These are phyloP conservation scores for Fusarium luffae DNA, from an alignment of 2,329 filamentous ascomycete genomes.

Conservation along the genomic window DNA sequence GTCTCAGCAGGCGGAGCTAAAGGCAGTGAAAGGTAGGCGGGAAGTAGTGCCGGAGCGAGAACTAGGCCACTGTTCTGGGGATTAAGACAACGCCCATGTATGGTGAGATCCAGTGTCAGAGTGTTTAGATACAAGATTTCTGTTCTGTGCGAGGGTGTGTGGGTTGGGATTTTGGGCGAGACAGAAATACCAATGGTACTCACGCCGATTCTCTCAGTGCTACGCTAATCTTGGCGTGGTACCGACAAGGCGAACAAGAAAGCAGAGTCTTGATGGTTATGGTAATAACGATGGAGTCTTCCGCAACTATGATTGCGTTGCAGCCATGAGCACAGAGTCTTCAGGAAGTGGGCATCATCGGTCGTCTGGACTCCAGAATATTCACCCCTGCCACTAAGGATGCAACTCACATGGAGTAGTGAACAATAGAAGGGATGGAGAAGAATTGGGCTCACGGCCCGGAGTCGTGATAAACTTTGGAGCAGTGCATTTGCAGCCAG, in stretches of 20 bases:
- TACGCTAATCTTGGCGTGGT: conserved; percentile 40
- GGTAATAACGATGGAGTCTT: conserved; percentile 28
- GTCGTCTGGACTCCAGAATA: conserved; percentile 40
- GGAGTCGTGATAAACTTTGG: conserved; percentile 40
- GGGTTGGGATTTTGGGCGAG: conserved; percentile 6
- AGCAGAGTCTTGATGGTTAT: conserved; percentile 33
- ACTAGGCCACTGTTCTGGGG: conserved; percentile 37
- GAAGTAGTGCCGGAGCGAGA: conserved; percentile 44
- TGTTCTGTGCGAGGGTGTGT: conserved; percentile 32
- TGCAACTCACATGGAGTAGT: conserved; percentile 39
- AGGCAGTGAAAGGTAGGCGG: conserved; percentile 39
- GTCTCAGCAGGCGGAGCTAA: conserved; percentile 51
- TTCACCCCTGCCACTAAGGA: conserved; percentile 44
- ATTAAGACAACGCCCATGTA: conserved; percentile 26
- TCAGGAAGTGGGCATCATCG: conserved; percentile 34
- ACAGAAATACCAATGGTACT: conserved; percentile 21
- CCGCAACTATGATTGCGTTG: conserved; percentile 31
- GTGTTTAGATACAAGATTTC: conserved; percentile 3
- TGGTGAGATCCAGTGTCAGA: conserved; percentile 27
- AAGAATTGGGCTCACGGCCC: conserved; percentile 43
- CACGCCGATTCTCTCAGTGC: conserved; percentile 20
- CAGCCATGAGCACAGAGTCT: conserved; percentile 40
- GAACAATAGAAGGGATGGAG: conserved; percentile 47
- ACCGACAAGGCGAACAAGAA: conserved; percentile 40
- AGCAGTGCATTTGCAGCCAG: conserved; percentile 20